phyloP scores from a whole-genome alignment of 1,139 yeast genomes.

The Pichia sp. region DNA sequence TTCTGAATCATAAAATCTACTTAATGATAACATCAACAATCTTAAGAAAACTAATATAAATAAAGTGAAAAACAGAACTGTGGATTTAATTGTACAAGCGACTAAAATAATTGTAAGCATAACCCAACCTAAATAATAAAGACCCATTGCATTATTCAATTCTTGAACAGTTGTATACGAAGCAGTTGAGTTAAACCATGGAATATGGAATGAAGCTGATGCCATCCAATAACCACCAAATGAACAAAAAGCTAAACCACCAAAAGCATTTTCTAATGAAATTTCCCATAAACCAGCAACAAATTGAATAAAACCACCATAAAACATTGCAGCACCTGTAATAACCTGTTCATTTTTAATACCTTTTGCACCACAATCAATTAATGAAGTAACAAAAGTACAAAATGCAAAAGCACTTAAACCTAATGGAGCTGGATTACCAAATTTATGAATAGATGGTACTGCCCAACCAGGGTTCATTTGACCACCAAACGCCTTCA shows the following conservation, averaged over 20 bases:
- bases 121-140: conserved; percentile 72
- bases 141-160: conserved; percentile 57
- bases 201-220: conserved; percentile 59
- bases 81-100: conserved; percentile 67
- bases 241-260: conserved; percentile 77
- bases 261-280: conserved; percentile 77
- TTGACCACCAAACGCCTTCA: conserved; percentile 67
- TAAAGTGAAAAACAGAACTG: conserved; percentile 63
- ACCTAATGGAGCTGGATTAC: conserved; percentile 87
- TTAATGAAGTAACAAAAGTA: conserved; percentile 69
- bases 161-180: conserved; percentile 34
- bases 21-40: conserved; percentile 56
- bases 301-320: conserved; percentile 73
- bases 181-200: conserved; percentile 65
- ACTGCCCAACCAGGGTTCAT: conserved; percentile 57
- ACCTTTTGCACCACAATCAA: conserved; percentile 56
- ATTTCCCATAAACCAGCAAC: conserved; percentile 72
- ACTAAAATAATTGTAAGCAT: conserved; percentile 65
- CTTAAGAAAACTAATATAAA: conserved; percentile 61
- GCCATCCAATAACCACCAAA: conserved; percentile 90
- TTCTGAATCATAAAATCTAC: conserved; percentile 34
- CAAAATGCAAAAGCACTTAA: conserved; percentile 79
- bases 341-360: conserved; percentile 47
- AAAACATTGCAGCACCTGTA: conserved; percentile 72
- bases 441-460: conserved; percentile 66